Conservation (phyloP, 2,329 filamentous ascomycete species). For the Fusarium verrucosum region DNA sequence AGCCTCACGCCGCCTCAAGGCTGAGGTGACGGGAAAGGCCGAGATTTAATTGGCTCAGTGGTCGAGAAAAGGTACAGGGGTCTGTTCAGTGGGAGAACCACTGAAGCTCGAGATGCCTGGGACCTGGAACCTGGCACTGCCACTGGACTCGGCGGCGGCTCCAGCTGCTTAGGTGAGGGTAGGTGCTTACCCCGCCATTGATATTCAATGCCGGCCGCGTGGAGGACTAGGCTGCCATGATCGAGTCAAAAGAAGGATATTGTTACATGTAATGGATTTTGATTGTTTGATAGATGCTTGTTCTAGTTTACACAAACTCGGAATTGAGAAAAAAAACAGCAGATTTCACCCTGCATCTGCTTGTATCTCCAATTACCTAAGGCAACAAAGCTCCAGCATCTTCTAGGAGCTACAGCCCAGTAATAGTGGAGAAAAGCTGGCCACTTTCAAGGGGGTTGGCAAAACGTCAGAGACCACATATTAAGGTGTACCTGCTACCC, state of each 20-base stretch:
- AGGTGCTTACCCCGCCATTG: slow-evolving; percentile 34
- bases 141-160: not conserved
- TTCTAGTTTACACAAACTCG: not conserved
- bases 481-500: slow-evolving; percentile 10
- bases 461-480: slow-evolving; percentile 30
- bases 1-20: slow-evolving; percentile 40
- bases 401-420: slow-evolving; percentile 39
- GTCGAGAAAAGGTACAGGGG: slow-evolving; percentile 3
- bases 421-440: slow-evolving; percentile 35
- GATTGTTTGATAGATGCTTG: not conserved
- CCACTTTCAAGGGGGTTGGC: slow-evolving; percentile 9
- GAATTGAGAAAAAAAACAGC: not conserved
- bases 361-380: slow-evolving; percentile 7
- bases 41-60: slow-evolving; percentile 21
- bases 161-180: not conserved
- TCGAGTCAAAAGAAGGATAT: not conserved
- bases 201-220: slow-evolving; percentile 26
- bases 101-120: slow-evolving; percentile 18
- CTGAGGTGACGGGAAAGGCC: slow-evolving; percentile 27
- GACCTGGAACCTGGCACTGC: not conserved
- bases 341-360: slow-evolving; percentile 1
- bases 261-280: not conserved
- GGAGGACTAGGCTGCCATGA: slow-evolving; percentile 22
- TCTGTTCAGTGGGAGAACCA: slow-evolving; percentile 11
- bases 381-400: slow-evolving; percentile 35